Conservation (phyloP, 306 rosid genomes). For the Quercus dentata region DNA sequence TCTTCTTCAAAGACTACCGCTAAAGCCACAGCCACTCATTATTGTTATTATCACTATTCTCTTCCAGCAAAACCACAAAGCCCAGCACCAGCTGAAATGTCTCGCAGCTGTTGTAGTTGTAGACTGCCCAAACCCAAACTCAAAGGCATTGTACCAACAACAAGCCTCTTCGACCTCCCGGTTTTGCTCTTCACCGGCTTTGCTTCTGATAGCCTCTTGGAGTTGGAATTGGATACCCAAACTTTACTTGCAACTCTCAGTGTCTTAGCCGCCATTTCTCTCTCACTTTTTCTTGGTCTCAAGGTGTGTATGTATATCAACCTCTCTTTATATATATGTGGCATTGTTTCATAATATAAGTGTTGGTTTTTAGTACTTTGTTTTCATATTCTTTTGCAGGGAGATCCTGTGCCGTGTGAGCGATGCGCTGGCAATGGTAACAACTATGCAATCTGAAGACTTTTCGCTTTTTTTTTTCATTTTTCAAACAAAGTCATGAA, state of each 20-base stretch:
- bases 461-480: not conserved
- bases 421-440: slow-evolving; percentile 97
- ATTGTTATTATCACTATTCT: slow-evolving; percentile 24
- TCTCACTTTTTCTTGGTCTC: slow-evolving; percentile 85
- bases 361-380: not conserved
- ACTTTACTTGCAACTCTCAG: slow-evolving; percentile 74
- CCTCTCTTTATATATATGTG: no score
- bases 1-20: slow-evolving; percentile 15
- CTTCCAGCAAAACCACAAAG: slow-evolving; percentile 29
- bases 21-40: slow-evolving; percentile 22
- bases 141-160: slow-evolving; percentile 24
- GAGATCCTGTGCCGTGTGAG: slow-evolving; percentile 91
- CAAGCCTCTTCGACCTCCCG: slow-evolving; percentile 49
- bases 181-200: slow-evolving; percentile 51
- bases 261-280: slow-evolving; percentile 83
- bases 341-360: no score
- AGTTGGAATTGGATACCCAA: slow-evolving; percentile 60
- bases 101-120: slow-evolving; percentile 24
- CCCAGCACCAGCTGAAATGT: not conserved
- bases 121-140: slow-evolving; percentile 37
- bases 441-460: not conserved
- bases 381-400: slow-evolving; percentile 47
- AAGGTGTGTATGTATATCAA: slow-evolving; percentile 39
- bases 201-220: slow-evolving; percentile 26
- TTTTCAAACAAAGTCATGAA: not conserved